Conservation (phyloP, 148 eudicot species). For the Nepenthes gracilis region DNA sequence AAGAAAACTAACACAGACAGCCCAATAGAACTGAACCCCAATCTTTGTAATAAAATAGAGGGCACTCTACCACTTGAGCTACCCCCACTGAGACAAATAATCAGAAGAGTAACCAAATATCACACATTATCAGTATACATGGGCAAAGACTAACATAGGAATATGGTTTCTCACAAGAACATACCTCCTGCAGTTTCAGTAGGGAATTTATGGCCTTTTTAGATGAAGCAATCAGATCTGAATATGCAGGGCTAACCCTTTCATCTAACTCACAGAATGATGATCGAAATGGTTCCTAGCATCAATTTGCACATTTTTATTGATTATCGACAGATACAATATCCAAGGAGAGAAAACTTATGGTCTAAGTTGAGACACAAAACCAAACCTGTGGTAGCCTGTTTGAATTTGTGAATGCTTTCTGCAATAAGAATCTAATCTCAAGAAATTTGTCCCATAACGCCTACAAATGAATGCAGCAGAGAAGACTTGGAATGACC, state of each 20-base stretch:
- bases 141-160: no score
- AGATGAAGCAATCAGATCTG: slow-evolving; percentile 53
- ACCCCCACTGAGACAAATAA: no score
- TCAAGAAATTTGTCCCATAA: slow-evolving; percentile 94
- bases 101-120: background rate
- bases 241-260: slow-evolving; percentile 51
- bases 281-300: slow-evolving; percentile 77
- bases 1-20: no score
- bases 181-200: slow-evolving; percentile 69
- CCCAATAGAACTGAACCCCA: background rate
- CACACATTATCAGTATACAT: background rate
- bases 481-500: background rate
- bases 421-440: slow-evolving; percentile 73
- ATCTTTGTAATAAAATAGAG: background rate
- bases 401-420: slow-evolving; percentile 53
- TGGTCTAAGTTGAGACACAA: slow-evolving; percentile 1
- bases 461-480: slow-evolving; percentile 31
- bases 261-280: slow-evolving; percentile 43
- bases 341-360: background rate
- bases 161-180: no score
- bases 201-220: slow-evolving; percentile 63
- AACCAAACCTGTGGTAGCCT: slow-evolving; percentile 76
- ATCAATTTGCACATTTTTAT: slow-evolving; percentile 8
- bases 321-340: background rate
- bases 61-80: no score